Conservation (phyloP, 1,284 basidiomycete genomes). For the Cyathus pygmaeus region DNA sequence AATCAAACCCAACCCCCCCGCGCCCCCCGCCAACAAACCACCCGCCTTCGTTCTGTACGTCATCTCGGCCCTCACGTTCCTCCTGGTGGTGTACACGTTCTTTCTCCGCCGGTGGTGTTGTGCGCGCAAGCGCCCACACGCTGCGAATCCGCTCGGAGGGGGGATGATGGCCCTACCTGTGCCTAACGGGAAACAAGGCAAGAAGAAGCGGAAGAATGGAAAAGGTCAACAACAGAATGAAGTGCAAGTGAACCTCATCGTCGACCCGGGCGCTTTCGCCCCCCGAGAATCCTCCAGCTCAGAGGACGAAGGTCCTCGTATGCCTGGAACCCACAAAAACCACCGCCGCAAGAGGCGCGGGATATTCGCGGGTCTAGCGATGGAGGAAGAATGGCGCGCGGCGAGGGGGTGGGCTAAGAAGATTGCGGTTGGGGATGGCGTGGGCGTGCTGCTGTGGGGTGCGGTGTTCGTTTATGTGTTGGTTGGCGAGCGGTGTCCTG, state of each 20-base stretch:
- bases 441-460: constrained; percentile 65
- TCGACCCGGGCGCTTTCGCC: constrained; percentile 69
- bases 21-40: constrained; percentile 66
- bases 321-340: constrained; percentile 48
- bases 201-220: constrained; percentile 31
- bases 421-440: constrained; percentile 58
- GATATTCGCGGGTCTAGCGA: constrained; percentile 67
- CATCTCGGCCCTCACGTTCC: constrained; percentile 61
- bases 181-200: constrained; percentile 47
- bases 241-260: constrained; percentile 77
- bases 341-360: constrained; percentile 55
- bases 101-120: constrained; percentile 65
- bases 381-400: constrained; percentile 70
- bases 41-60: constrained; percentile 68
- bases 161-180: constrained; percentile 78
- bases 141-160: constrained; percentile 37
- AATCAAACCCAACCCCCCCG: constrained; percentile 62
- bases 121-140: constrained; percentile 37
- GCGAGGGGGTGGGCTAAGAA: constrained; percentile 66
- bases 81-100: constrained; percentile 65
- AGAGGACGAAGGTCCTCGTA: constrained; percentile 44
- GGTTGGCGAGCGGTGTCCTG: constrained; percentile 69
- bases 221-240: constrained; percentile 40
- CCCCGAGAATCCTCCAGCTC: constrained; percentile 21
- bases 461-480: constrained; percentile 68